Conservation (phyloP, 2,329 filamentous ascomycete genomes). For the Phialophora expanda region DNA sequence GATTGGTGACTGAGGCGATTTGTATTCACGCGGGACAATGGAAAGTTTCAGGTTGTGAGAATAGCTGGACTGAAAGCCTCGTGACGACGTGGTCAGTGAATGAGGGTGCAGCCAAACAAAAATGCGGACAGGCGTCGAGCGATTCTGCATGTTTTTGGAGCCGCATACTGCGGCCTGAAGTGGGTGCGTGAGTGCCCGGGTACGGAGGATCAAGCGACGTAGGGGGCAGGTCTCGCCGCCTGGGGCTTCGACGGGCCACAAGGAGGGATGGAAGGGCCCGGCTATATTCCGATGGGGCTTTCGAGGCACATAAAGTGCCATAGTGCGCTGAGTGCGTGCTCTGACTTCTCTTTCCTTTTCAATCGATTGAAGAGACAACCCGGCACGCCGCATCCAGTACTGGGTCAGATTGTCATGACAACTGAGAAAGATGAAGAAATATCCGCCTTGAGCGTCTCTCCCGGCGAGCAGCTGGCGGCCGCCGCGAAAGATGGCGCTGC, state of each 20-base stretch:
- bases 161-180: neutral
- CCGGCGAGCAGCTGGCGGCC: neutral
- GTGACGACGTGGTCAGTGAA: slow-evolving; percentile 1
- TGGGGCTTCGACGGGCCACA: neutral
- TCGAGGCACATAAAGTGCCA: neutral
- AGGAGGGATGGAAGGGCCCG: neutral
- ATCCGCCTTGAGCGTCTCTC: slow-evolving; percentile 8
- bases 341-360: neutral
- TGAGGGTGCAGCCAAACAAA: neutral
- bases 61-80: neutral
- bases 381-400: neutral
- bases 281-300: slow-evolving; percentile 10
- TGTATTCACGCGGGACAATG: neutral
- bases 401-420: slow-evolving; percentile 12
- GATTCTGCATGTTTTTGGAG: slow-evolving; percentile 6
- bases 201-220: slow-evolving; percentile 3
- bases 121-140: neutral
- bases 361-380: neutral
- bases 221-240: neutral
- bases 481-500: neutral
- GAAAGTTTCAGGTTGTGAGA: neutral
- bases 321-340: neutral
- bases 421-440: slow-evolving; percentile 15
- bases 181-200: too few relatives aligned
- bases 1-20: neutral